phyloP scores from a whole-genome alignment of 2,329 filamentous ascomycete genomes.

The Mariannaea elegans region DNA sequence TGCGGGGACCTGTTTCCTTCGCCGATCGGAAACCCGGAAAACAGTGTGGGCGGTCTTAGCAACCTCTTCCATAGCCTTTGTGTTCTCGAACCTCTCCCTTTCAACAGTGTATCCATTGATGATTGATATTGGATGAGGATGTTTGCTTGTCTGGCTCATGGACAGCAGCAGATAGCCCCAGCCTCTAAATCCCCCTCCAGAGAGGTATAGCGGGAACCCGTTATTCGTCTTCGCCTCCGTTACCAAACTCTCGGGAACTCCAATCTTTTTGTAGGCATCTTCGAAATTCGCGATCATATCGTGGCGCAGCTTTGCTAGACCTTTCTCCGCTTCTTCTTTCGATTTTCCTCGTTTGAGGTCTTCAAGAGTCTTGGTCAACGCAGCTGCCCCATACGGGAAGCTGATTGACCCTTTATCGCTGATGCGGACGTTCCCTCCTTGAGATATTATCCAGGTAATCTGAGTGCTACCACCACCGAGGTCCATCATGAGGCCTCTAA shows the following conservation, averaged over 20 bases:
- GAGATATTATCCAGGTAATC: conserved; percentile 70
- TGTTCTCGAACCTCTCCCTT: conserved; percentile 61
- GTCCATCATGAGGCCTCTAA: conserved; percentile 76
- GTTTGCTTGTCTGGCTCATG: conserved; percentile 65
- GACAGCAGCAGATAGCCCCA: conserved; percentile 73
- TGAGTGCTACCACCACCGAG: conserved; percentile 77
- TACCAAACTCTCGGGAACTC: conserved; percentile 61
- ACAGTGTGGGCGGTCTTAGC: conserved; percentile 46
- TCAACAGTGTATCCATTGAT: conserved; percentile 74
- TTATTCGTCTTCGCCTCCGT: conserved; percentile 53
- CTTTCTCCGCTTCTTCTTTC: conserved; percentile 51
- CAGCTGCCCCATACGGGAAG: conserved; percentile 76
- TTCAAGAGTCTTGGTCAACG: conserved; percentile 65
- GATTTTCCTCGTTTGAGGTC: conserved; percentile 51
- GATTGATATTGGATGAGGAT: conserved; percentile 74
- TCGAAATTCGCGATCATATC: conserved; percentile 63
- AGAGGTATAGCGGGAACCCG: conserved; percentile 70
- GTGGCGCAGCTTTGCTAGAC: conserved; percentile 53
- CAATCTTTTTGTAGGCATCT: conserved; percentile 60
- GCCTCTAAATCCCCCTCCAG: conserved; percentile 76
- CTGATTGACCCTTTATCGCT: conserved; percentile 67
- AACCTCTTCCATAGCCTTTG: conserved; percentile 47
- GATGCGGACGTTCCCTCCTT: conserved; percentile 58
- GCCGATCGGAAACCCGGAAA: conserved; percentile 72
- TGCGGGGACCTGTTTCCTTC: conserved; percentile 72